Conservation (phyloP, 306 rosid species). For the Chamaecrista fasciculata region DNA sequence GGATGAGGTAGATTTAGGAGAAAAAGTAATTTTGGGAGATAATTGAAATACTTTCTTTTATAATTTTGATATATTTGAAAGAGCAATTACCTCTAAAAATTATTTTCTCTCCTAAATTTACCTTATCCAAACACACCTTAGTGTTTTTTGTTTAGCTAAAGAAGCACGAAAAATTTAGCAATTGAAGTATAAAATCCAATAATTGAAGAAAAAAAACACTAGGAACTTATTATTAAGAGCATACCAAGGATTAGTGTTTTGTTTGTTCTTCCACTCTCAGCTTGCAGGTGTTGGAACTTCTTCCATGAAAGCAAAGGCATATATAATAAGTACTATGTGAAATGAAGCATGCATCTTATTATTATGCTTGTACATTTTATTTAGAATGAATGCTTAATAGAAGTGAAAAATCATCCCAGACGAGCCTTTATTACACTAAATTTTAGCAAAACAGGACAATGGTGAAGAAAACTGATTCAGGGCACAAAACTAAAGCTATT, state of each 20-base stretch:
- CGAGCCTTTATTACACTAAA: neutral
- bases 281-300: conserved; percentile 10
- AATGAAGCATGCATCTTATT: conserved; percentile 15
- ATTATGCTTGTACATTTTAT: conserved; percentile 17
- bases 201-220: neutral
- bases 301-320: conserved; percentile 11
- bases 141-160: too few relatives aligned
- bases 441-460: conserved; percentile 3
- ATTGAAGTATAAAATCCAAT: neutral
- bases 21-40: too few relatives aligned
- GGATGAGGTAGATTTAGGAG: too few relatives aligned
- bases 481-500: neutral
- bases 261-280: neutral
- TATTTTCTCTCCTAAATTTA: too few relatives aligned
- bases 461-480: conserved; percentile 2
- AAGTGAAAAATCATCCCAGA: neutral
- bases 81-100: too few relatives aligned
- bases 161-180: neutral
- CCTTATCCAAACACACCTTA: too few relatives aligned
- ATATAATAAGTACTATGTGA: neutral
- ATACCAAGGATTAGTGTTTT: neutral
- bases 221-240: neutral
- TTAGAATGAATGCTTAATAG: conserved; percentile 3
- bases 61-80: too few relatives aligned
- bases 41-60: too few relatives aligned